Conservation (phyloP, 495 filamentous ascomycete species). For the Penicillium pancosmium region DNA sequence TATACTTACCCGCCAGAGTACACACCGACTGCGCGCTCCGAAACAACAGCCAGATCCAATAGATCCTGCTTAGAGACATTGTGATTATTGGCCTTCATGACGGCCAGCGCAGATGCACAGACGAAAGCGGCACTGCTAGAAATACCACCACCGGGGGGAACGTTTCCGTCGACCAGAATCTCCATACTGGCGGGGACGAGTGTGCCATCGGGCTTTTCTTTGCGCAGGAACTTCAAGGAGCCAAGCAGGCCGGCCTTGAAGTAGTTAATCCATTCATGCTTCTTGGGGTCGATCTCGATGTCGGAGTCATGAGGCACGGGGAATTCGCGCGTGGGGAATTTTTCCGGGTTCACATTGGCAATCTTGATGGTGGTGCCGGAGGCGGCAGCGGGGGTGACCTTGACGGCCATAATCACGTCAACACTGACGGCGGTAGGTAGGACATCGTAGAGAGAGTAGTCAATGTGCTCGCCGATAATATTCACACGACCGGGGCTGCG, state of each 20-base stretch:
- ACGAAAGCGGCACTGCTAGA: slow-evolving; percentile 95
- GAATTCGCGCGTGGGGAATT: slow-evolving; percentile 79
- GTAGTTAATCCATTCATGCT: slow-evolving; percentile 97
- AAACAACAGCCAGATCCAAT: slow-evolving; percentile 88
- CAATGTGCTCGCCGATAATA: slow-evolving; percentile 99
- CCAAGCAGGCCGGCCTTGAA: slow-evolving; percentile 90
- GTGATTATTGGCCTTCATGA: slow-evolving; percentile 84
- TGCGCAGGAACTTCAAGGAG: slow-evolving; percentile 75
- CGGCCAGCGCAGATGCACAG: slow-evolving; percentile 84
- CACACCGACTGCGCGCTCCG: slow-evolving; percentile 91
- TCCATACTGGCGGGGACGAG: slow-evolving; percentile 79
- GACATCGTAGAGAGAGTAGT: slow-evolving; percentile 96
- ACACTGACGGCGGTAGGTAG: slow-evolving; percentile 93
- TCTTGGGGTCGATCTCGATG: slow-evolving; percentile 78
- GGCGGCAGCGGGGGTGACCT: slow-evolving; percentile 49
- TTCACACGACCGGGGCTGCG: slow-evolving; percentile 94
- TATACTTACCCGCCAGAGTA: slow-evolving; percentile 84
- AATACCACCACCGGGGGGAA: slow-evolving; percentile 88
- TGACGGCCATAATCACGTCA: slow-evolving; percentile 87
- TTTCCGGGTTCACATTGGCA: slow-evolving; percentile 74
- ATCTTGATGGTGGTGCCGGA: slow-evolving; percentile 61
- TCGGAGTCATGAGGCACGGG: slow-evolving; percentile 64
- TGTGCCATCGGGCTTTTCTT: slow-evolving; percentile 54
- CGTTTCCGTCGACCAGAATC: slow-evolving; percentile 86
- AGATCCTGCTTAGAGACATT: slow-evolving; percentile 85